Conservation (phyloP, 257 asterid species). For the Lithospermum erythrorhizon region DNA sequence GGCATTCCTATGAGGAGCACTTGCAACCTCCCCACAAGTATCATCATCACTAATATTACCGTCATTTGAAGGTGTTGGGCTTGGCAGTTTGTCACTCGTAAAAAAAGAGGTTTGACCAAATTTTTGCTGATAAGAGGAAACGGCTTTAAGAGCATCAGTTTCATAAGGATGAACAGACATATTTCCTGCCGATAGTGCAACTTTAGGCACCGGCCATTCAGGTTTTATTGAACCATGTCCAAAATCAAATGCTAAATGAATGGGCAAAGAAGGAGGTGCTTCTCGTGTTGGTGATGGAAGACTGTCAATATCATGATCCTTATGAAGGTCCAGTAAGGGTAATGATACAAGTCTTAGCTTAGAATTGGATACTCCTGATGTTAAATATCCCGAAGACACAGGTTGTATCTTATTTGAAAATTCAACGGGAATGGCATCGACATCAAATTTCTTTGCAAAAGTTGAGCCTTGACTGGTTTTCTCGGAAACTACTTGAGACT, state of each 20-base stretch:
- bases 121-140: conserved; percentile 91
- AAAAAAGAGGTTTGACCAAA: conserved; percentile 56
- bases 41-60: conserved; percentile 59
- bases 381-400: conserved; percentile 18
- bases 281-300: conserved; percentile 95
- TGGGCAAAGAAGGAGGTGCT: conserved; percentile 39
- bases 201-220: conserved; percentile 64
- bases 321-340: conserved; percentile 89
- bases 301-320: conserved; percentile 86
- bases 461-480: conserved; percentile 18
- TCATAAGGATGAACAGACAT: conserved; percentile 62
- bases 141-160: conserved; percentile 87
- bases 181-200: conserved; percentile 30
- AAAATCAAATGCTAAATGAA: conserved; percentile 30
- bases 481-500: conserved; percentile 20
- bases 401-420: conserved; percentile 22
- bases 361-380: conserved; percentile 23
- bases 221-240: conserved; percentile 48
- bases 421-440: conserved; percentile 23
- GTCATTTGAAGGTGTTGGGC: conserved; percentile 97
- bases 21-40: conserved; percentile 55
- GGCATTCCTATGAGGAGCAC: conserved; percentile 27
- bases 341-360: conserved; percentile 47
- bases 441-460: conserved; percentile 19
- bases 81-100: conserved; percentile 61